Conservation (phyloP, 305 asterid species). For the Fraxinus floribunda region DNA sequence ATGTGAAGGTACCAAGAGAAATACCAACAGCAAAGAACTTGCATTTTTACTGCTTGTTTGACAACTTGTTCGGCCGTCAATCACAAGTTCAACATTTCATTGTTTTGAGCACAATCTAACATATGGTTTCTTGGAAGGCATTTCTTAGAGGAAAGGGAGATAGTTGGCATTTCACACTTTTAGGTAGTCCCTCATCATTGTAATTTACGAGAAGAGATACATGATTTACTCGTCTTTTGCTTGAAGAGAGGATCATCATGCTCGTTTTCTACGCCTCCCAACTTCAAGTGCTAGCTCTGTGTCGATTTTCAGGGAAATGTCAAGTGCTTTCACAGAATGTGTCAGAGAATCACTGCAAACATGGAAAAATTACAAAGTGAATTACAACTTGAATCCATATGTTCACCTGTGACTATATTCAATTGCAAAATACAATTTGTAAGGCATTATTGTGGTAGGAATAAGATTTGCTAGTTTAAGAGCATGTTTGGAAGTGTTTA, state of each 20-base stretch:
- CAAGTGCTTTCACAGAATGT: slow-evolving; percentile 96
- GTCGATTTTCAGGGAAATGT: slow-evolving; percentile 83
- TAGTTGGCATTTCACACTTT: not conserved
- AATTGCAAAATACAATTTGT: not conserved
- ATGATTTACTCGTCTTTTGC: not conserved
- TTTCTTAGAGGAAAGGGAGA: not conserved
- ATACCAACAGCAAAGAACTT: not conserved
- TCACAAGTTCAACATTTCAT: not conserved
- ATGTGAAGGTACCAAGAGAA: not conserved
- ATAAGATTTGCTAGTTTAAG: not conserved
- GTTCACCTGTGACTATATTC: not conserved
- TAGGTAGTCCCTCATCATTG: not conserved
- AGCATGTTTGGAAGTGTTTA: not conserved
- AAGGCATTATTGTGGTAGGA: not conserved
- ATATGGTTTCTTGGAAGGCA: not conserved
- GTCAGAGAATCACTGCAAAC: slow-evolving; percentile 83
- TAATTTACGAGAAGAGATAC: not conserved
- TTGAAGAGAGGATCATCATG: slow-evolving; percentile 34
- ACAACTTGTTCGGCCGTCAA: not conserved
- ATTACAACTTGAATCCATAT: not conserved
- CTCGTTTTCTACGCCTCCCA: slow-evolving; percentile 90
- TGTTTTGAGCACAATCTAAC: not conserved
- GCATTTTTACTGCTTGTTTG: not conserved
- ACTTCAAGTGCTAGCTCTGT: slow-evolving; percentile 90
- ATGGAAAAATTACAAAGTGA: slow-evolving; percentile 8